Evolutionary conservation across 208 protist genomes (phyloP).

Genomic region (Trypanosoma melophagium): DNA sequence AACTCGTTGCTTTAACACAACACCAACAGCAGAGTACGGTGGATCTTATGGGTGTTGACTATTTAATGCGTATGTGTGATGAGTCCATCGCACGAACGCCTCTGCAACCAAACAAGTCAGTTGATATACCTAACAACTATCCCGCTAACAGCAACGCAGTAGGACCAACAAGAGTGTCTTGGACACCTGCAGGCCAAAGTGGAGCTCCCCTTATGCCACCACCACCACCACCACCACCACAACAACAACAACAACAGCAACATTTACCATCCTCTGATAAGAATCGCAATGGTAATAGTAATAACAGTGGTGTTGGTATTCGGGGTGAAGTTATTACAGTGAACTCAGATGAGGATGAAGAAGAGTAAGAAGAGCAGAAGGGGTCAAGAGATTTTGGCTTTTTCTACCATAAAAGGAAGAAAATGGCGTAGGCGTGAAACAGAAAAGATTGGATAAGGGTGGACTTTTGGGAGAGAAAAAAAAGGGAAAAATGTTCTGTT

Average conservation of each 20-base stretch:
- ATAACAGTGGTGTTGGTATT: not conserved
- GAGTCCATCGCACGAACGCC: slow-evolving; percentile 54
- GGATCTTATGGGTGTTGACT: slow-evolving; percentile 49
- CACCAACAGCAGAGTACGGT: not conserved
- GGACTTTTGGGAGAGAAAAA: slow-evolving; percentile 12
- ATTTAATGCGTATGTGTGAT: slow-evolving; percentile 66
- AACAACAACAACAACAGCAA: not conserved
- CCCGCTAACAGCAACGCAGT: not conserved
- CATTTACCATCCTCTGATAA: not conserved
- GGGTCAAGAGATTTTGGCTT: not conserved
- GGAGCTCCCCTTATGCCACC: no score
- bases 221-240: no score
- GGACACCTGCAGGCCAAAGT: not conserved
- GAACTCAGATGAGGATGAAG: slow-evolving; percentile 21
- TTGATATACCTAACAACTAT: not conserved
- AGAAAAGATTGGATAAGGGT: not conserved
- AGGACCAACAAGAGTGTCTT: not conserved
- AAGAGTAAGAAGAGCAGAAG: no score
- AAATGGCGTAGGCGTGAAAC: no score
- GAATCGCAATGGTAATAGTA: not conserved
- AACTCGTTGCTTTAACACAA: no score
- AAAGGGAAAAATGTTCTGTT: slow-evolving; percentile 5
- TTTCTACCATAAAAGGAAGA: not conserved
- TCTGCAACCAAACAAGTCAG: slow-evolving; percentile 16
- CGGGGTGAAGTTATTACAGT: slow-evolving; percentile 25